Conservation (phyloP, 306 rosid species). For the Quercus berberidifolia region DNA sequence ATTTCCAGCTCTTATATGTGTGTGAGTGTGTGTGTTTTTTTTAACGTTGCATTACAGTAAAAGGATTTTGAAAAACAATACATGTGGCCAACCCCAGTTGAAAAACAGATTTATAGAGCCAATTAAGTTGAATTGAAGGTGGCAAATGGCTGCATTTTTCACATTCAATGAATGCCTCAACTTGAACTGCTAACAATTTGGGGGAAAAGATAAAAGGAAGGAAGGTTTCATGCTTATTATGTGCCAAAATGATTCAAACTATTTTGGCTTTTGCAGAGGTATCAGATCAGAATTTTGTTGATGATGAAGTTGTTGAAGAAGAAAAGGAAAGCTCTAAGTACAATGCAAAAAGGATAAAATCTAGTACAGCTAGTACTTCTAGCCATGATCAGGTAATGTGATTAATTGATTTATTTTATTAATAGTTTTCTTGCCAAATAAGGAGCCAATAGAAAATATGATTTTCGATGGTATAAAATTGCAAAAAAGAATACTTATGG, state of each 20-base stretch:
- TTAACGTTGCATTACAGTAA: too few species aligned
- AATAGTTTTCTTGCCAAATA: too few species aligned
- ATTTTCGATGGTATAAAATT: too few species aligned
- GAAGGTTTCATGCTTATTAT: background rate
- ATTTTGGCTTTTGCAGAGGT: slow-evolving; percentile 41
- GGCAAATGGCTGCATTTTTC: too few species aligned
- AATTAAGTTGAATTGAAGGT: too few species aligned
- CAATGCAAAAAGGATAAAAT: slow-evolving; percentile 31
- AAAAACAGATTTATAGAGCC: too few species aligned
- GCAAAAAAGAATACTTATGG: too few species aligned
- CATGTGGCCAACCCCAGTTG: too few species aligned
- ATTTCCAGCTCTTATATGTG: too few species aligned
- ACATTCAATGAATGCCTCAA: background rate
- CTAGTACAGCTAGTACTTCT: slow-evolving; percentile 13
- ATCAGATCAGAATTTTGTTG: slow-evolving; percentile 76
- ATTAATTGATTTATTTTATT: background rate
- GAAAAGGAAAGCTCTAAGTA: slow-evolving; percentile 9
- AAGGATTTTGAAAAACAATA: too few species aligned
- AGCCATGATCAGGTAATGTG: slow-evolving; percentile 46
- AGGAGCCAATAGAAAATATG: too few species aligned
- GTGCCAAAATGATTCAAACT: background rate
- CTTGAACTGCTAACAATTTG: background rate
- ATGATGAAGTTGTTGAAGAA: slow-evolving; percentile 43
- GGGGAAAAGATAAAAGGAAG: background rate
- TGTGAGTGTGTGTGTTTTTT: too few species aligned